Evolutionary conservation across 306 rosid genomes (phyloP), one percentile per base, ranked within the genome.

Genomic region (Castanospermum australe): DNA sequence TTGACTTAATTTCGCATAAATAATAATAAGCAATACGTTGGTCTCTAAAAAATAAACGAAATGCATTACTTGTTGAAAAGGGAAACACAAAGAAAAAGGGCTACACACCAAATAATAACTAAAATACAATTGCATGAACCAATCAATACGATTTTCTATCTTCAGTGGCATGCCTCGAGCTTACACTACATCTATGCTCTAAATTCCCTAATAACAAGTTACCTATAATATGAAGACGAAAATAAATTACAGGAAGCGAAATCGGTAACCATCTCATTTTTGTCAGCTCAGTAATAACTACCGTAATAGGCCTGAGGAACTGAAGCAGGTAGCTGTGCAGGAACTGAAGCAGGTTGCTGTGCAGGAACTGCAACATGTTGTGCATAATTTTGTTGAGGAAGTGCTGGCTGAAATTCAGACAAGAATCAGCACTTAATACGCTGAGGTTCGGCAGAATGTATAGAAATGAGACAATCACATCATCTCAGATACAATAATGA

Each of bases 231-330:
- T 11, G 4, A 30, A 56, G 22, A 36, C 6, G 6, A 63, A 77
- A 76, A n/a, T n/a, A n/a, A n/a, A 61, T 48, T 87, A 89, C 86
- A 81, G 71, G 10, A 38, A 80, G 78, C 75, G 15, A 86, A 88
- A 73, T 52, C 35, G 55, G 54, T 22, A 47, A 71, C 20, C 47
- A 64, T 71, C 32, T 71, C 78, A 79, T 48, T 42, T n/a, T 44
- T 7, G 81, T 70, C 50, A 79, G 44, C 81, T 92, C 76, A 89
- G 66, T 90, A 96, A 84, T 93, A 96, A 79, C 62, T 88, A 41
- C 93, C 93, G 24, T 93, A 96, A 83, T 96, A 96, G 11, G 94
- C 93, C 87, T 91, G 98, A 35, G 98, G 89, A 47, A 77, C 98
- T 35, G 96, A 75, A 18, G 95, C 88, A 4, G 99, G 92, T 67